Conservation (phyloP, 495 filamentous ascomycete species). For the Elasticomyces elasticus region DNA sequence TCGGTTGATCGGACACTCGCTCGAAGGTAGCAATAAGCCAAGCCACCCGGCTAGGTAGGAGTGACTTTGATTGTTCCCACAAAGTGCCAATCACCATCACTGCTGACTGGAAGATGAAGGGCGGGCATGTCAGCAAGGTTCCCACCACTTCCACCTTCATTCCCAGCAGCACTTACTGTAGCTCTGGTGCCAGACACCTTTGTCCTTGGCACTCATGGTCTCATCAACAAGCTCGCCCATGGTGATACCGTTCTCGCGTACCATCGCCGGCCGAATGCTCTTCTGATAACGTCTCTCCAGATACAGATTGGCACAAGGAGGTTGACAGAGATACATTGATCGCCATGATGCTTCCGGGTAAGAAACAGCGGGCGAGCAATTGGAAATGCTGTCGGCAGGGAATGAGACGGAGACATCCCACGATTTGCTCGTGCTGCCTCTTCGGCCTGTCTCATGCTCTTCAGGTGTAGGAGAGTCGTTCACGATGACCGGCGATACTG, state of each 20-base stretch:
- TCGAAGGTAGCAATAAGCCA: neutral
- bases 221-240: constrained; percentile 19
- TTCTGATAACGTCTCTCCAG: constrained; percentile 19
- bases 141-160: too few relatives aligned
- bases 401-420: constrained; percentile 21
- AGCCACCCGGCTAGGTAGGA: constrained; percentile 2
- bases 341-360: constrained; percentile 22
- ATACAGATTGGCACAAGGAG: constrained; percentile 20
- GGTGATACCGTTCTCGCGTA: constrained; percentile 15
- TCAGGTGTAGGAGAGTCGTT: neutral
- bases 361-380: neutral
- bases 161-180: too few relatives aligned
- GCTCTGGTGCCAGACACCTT: constrained; percentile 9
- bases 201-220: neutral
- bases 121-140: too few relatives aligned
- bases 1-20: too few relatives aligned
- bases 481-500: constrained; percentile 13
- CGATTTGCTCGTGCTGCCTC: constrained; percentile 5
- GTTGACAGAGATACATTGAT: constrained; percentile 22
- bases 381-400: constrained; percentile 5
- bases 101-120: too few relatives aligned
- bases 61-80: constrained; percentile 17
- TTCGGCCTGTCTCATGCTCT: constrained; percentile 2
- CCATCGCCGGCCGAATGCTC: constrained; percentile 11
- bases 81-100: constrained; percentile 25